Evolutionary conservation across 2,329 filamentous ascomycete genomes (phyloP), one percentile per base, ranked within the genome.

Genomic region (Cyanodermella asteris): DNA sequence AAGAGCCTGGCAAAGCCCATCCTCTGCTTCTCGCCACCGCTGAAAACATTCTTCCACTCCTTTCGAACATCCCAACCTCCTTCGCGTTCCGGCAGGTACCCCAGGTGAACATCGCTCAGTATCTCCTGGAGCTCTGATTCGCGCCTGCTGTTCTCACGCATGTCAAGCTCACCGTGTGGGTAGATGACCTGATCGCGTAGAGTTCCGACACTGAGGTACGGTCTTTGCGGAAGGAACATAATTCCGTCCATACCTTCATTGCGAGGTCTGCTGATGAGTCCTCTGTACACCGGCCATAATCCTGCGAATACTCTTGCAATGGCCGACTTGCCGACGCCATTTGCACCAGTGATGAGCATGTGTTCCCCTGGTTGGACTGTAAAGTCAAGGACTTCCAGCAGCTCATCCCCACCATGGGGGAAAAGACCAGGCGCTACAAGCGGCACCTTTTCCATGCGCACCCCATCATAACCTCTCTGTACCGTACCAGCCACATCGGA

Each of bases 31-130:
- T 97, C 87, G 8, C 87, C 87, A 19, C 87, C 87, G 35, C 74
- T 84, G n/a, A 97, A 59, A 4, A 97, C 80, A 38, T 94, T 84
- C 51, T 94, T 93, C 87, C 87, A 97, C 44, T 91, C 82, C 50
- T 97, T 94, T 28, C 80, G 66, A 4, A 80, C 87, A 43, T 97
- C 80, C 81, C 81, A 94, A 9, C 87, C 87, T 19, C 87, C 87
- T 55, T 97, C 87, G 10, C 87, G 70, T 24, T 82, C 70, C 2
- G 80, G 77, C 1, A 97, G 61, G 46, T 97, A 94, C 4, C 81
- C 84, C 0, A 97, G 60, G 28, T 68, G 68, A 0, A 82, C 82
- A 25, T 77, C 74, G 28, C 91, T 77, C 4, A 97, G 61, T 3
- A 90, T 66, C 14, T 59, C 59, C 42, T 72, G 66, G 12, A 97